Base-by-base conservation (phyloP, 1,284 basidiomycete genomes). In the Ceratobasidium sp. region DNA sequence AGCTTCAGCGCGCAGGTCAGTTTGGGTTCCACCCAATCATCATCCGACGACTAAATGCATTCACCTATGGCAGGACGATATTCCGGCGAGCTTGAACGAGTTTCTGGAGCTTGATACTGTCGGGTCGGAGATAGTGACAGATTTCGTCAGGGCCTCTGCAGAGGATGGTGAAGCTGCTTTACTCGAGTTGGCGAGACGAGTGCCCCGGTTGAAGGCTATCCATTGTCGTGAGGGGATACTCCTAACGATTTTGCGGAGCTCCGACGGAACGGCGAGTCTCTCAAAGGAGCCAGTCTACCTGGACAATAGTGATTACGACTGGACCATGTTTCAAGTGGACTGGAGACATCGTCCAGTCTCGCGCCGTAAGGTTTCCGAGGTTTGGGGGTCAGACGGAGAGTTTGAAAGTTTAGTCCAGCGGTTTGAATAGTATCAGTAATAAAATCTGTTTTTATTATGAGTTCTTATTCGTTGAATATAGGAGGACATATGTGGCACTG, bases 291-390 rank as follows among this genome's bases (percentile, higher is more conserved):
- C 38, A 12, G 54, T 44, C 20, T 71, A 59, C 56, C 20, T 71
- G 38, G 56, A 71, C n/a, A 57, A 46, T n/a, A 48, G 40, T 12
- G 56, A 71, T 5, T 71, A 44, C 23, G 69, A 71, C 56, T 71
- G 69, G 69, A 46, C 3, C 13, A 71, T 56, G 38, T 71, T 71
- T 38, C 54, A 26, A 6, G 46, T 52, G n/a, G 70, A 62, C 28
- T 73, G 70, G 69, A 71, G 69, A 42, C 69, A 71, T 23, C 52
- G 69, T 3, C 40, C 56, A 9, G 28, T 71, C 20, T 54, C 69
- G n/a, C 52, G 69, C 17, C 69, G 69, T 17, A 48, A n/a, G 56
- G 1, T 44, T 20, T 42, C 10, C 9, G 26, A 61, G 56, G 15
- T 59, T n/a, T 42, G 54, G n/a, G 48, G 50, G 33, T 52, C 23